A percentile compares a stretch with the other conserved stretches of the same genome.
phyloP scores from a whole-genome alignment of 805 yeast genomes.

The Priceomyces fermenticarens region DNA sequence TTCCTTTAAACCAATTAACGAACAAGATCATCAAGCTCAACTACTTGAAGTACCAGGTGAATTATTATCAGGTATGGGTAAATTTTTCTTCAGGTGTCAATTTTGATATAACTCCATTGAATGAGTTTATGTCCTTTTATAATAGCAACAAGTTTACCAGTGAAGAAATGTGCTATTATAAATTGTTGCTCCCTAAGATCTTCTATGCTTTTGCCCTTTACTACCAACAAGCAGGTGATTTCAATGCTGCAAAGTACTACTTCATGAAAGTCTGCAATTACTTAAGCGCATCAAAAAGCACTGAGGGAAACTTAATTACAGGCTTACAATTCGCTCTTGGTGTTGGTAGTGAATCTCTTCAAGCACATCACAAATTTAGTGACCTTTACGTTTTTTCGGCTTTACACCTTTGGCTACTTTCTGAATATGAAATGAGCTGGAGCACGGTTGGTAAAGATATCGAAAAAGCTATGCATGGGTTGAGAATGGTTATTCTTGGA shows the following conservation, averaged over 20 bases:
- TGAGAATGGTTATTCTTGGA: constrained; percentile 11
- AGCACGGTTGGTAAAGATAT: no score
- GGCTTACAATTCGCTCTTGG: constrained; percentile 17
- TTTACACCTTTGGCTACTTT: constrained; percentile 24
- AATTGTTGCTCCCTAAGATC: constrained; percentile 33
- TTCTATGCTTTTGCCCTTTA: constrained; percentile 39
- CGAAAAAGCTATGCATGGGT: constrained; percentile 3
- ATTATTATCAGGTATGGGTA: constrained; percentile 36
- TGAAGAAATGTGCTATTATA: constrained; percentile 38
- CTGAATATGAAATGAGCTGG: constrained; percentile 19
- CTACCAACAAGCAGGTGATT: constrained; percentile 35
- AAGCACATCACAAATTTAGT: constrained; percentile 15
- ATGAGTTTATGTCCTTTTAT: constrained; percentile 33
- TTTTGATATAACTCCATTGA: constrained; percentile 18
- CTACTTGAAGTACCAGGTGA: constrained; percentile 24
- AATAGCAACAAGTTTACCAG: constrained; percentile 33
- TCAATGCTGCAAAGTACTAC: constrained; percentile 37
- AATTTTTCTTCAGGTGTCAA: constrained; percentile 29
- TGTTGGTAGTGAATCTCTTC: constrained; percentile 20
- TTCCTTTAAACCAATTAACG: constrained; percentile 19
- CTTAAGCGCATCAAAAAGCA: constrained; percentile 5
- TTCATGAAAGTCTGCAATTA: constrained; percentile 31
- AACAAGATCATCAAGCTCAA: constrained; percentile 23
- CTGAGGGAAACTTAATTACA: constrained; percentile 7
- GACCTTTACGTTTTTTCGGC: constrained; percentile 29